Evolutionary conservation across 179 eudicot genomes (phyloP).

Genomic region (Beta lomatogona): DNA sequence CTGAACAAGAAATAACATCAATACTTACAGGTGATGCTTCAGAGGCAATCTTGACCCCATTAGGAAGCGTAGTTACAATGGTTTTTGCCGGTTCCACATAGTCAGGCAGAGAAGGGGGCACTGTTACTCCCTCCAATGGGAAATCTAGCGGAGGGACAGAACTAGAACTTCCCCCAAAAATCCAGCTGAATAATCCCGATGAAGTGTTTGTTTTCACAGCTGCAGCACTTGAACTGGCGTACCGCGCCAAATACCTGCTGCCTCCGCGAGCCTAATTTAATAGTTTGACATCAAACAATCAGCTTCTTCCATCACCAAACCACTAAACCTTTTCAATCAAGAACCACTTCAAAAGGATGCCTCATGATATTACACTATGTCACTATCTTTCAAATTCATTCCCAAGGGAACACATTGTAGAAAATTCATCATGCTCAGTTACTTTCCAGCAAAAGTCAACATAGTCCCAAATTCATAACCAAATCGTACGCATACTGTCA

Average conservation of each 20-base stretch:
- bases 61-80: constrained; percentile 76
- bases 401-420: no score
- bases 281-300: constrained; percentile 15
- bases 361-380: background rate
- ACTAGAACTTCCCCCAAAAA: constrained; percentile 60
- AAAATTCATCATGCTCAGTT: background rate
- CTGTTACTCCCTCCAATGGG: constrained; percentile 69
- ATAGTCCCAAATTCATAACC: no score
- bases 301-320: background rate
- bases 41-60: constrained; percentile 87
- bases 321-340: no score
- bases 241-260: constrained; percentile 53
- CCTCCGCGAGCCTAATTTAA: constrained; percentile 55
- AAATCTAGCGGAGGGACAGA: constrained; percentile 71
- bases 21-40: constrained; percentile 71
- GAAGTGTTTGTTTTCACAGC: constrained; percentile 62
- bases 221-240: constrained; percentile 67
- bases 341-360: background rate
- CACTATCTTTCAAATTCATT: no score
- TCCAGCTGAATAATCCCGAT: constrained; percentile 74
- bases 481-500: no score
- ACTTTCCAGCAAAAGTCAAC: background rate
- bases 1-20: background rate
- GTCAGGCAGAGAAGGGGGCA: constrained; percentile 79
- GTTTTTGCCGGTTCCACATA: constrained; percentile 72